These are phyloP conservation scores for Fragaria vesca DNA, from an alignment of 306 rosid species.

Conservation along the genomic window DNA sequence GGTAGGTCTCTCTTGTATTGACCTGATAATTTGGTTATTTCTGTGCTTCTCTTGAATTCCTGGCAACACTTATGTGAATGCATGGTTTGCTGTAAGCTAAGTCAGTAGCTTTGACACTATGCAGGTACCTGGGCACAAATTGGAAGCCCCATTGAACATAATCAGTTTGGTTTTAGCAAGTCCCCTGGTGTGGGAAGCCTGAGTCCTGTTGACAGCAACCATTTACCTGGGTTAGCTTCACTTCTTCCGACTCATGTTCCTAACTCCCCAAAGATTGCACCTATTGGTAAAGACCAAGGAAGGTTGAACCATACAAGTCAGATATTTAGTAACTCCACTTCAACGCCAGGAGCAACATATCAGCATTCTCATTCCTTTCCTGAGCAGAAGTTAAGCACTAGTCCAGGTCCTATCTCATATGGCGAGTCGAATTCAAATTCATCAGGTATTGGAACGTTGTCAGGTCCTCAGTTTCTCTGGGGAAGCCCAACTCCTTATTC, in stretches of 20 bases:
- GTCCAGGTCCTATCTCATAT: slow-evolving; percentile 63
- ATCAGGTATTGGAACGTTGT: slow-evolving; percentile 70
- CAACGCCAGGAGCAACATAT: slow-evolving; percentile 54
- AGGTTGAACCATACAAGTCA: slow-evolving; percentile 51
- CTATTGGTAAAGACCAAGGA: slow-evolving; percentile 88
- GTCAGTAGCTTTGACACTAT: slow-evolving; percentile 15
- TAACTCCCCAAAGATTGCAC: slow-evolving; percentile 70
- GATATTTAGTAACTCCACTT: slow-evolving; percentile 42
- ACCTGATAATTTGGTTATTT: slow-evolving; percentile 6
- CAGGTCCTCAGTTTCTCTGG: slow-evolving; percentile 97
- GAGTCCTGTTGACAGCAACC: slow-evolving; percentile 67
- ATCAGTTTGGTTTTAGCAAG: slow-evolving; percentile 57
- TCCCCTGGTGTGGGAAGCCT: slow-evolving; percentile 66
- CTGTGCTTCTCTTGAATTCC: slow-evolving; percentile 7
- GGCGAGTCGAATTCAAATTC: slow-evolving; percentile 56
- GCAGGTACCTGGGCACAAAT: slow-evolving; percentile 78
- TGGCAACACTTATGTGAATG: slow-evolving; percentile 15
- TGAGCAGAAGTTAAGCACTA: slow-evolving; percentile 58
- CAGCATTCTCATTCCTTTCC: slow-evolving; percentile 69
- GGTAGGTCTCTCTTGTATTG: slow-evolving; percentile 47
- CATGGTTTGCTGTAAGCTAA: slow-evolving; percentile 21
- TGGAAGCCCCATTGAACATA: slow-evolving; percentile 78
- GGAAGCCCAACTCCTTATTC: slow-evolving; percentile 80
- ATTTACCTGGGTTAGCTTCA: slow-evolving; percentile 79
- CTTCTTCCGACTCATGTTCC: slow-evolving; percentile 69